Evolutionary conservation across 164 flowering plant genomes (phyloP), one percentile per base, ranked within the genome.

Genomic region (Kalanchoe fedtschenkoi): DNA sequence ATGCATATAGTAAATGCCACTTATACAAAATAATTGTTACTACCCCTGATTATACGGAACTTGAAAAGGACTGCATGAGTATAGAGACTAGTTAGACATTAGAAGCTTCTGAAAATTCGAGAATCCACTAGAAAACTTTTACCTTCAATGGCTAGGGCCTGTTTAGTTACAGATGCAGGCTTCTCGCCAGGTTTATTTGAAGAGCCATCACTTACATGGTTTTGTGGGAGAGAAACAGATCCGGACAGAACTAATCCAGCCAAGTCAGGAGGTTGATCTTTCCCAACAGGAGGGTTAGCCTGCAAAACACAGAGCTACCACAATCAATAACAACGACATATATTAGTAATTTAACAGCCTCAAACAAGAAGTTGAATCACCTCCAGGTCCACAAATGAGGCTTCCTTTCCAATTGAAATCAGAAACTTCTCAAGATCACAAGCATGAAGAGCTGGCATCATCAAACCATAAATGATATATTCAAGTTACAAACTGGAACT

Each of bases 211-310:
- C 65, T 72, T 64, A 70, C 84, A 35, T 70, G 58, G 60, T 58
- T 34, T 61, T 75, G 81, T 34, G 82, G 72, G 54, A 76, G 42
- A 51, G 59, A 75, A 57, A 37, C 34, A 21, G 79, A 68, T 41
- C 64, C 86, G 61, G 90, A 80, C 59, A 95, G 97, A 71, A 89
- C 97, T 72, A 83, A 75, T 60, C 72, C 58, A 46, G 97, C 92
- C 51, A 93, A 82, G 78, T 93, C 97, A 44, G 99, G 99, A 64
- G 97, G 95, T 63, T 88, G 95, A 74, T 93, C 97, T 74, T 93
- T 90, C 21, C 99, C 97, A 6, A 93, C 92, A 1, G 81, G n/a
- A 58, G 96, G 96, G 58, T 70, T 88, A 70, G 87, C 95, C 99
- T 88, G 69, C 69, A 62, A 71, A 14, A 66, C 32, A 51, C 56